Conservation (phyloP, 805 yeast genomes). For the Lachancea kluyveri region DNA sequence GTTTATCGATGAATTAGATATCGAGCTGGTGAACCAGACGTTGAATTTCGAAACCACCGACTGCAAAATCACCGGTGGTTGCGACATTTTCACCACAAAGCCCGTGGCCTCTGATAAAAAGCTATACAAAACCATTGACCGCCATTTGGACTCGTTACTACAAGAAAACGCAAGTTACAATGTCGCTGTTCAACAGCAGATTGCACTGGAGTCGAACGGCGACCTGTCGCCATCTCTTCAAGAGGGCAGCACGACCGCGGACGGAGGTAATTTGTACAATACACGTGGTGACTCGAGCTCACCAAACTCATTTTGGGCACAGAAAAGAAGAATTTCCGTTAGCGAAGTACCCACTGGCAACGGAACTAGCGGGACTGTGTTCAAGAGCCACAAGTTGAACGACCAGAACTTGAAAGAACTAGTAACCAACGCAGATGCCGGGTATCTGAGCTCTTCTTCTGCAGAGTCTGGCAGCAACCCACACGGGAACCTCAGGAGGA, state of each 20-base stretch:
- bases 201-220: constrained; percentile 13
- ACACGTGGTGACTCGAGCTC: constrained; percentile 12
- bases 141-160: constrained; percentile 54
- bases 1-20: constrained; percentile 90
- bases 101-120: constrained; percentile 88
- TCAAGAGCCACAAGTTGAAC: constrained; percentile 27
- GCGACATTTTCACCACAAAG: constrained; percentile 91
- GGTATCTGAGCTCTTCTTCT: constrained; percentile 27
- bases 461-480: constrained; percentile 18
- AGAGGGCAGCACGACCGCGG: constrained; percentile 1
- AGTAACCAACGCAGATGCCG: constrained; percentile 22
- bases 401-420: constrained; percentile 32
- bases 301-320: constrained; percentile 33
- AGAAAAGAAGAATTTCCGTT: constrained; percentile 36
- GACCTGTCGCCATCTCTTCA: constrained; percentile 9
- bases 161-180: constrained; percentile 33
- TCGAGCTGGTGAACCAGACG: constrained; percentile 85
- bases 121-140: constrained; percentile 79
- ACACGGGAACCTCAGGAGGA: constrained; percentile 16
- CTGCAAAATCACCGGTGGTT: constrained; percentile 75
- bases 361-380: constrained; percentile 6
- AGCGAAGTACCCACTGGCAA: constrained; percentile 16
- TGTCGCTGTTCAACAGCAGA: constrained; percentile 27
- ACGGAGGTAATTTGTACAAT: constrained; percentile 5
- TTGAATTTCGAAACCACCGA: constrained; percentile 73